Base-by-base conservation (phyloP, 73 alveolate genomes). In the Uronychia binucleata region DNA sequence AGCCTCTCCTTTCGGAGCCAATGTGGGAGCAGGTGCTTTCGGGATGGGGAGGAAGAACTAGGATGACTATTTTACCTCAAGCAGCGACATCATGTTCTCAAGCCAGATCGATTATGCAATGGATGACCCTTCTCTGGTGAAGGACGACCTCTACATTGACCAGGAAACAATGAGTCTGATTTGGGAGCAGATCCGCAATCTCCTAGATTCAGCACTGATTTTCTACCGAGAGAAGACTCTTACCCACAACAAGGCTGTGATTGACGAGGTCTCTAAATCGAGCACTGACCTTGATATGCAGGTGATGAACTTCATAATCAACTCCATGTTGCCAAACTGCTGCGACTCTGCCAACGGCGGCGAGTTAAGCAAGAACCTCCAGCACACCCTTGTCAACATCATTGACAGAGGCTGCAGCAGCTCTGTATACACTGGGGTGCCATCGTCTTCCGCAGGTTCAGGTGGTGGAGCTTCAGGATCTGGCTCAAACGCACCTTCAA, bases 381-480 rank as follows among this genome's bases (percentile, higher is more conserved):
- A 90, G 87, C 89, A 84, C 27, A 79, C 34, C 26, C 59, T 90
- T 27, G 89, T 90, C 34, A 26, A 31, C 5, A 77, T 90, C 0
- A 90, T 90, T 28, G 95, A 90, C 57, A 90, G 77, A 59, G 95
- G 95, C 0, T 90, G 95, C 77, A 90, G 74, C 30, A 77, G 82
- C 0, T 82, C 60, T 60, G 5, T 27, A 1, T 57, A 82, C 30
- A 27, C 79, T 26, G 33, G 60, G 78, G 19, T 11, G 5, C 67
- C 67, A 11, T 19, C 60, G 1, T 35, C 86, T 29, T 30, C 86
- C 1, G 86, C 79, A 14, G 19, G 30, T 1, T 35, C 34, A 28
- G 57, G 30, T n/a, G n/a, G n/a, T n/a, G 86, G 86, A 14, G 19
- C 58, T 1, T 35, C 34, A 28, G 57, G 30, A 11, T 79, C 58